phyloP scores from a whole-genome alignment of 2,329 filamentous ascomycete species.

The Reticulascus tulasneorum region DNA sequence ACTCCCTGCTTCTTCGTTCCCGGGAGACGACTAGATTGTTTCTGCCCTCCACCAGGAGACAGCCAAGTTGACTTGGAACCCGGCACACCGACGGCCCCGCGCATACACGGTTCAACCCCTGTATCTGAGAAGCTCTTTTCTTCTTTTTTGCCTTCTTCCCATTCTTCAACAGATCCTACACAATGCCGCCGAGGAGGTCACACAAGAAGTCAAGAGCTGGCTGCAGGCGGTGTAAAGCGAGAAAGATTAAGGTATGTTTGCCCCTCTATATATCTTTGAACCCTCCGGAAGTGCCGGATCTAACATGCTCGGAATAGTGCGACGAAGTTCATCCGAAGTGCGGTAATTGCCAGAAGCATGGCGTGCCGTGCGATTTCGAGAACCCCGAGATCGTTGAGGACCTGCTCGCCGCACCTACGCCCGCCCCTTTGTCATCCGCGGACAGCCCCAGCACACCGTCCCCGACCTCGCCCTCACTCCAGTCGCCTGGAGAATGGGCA shows the following conservation, averaged over 20 bases:
- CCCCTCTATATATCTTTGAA: not conserved
- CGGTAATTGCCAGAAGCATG: constrained; percentile 64
- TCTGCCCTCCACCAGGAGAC: too few species aligned
- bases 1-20: too few species aligned
- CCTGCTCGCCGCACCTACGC: constrained; percentile 27
- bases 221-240: constrained; percentile 61
- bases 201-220: constrained; percentile 69
- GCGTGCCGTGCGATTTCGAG: constrained; percentile 63
- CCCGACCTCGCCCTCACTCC: constrained; percentile 16
- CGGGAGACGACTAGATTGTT: too few species aligned
- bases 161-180: constrained; percentile 3
- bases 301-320: constrained; percentile 38
- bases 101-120: not conserved
- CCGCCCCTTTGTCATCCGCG: constrained; percentile 17
- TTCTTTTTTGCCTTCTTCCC: constrained; percentile 2
- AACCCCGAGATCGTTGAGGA: constrained; percentile 43
- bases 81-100: too few species aligned
- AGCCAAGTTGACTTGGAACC: too few species aligned
- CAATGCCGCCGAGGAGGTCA: constrained; percentile 61
- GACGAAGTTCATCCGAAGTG: constrained; percentile 63
- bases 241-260: constrained; percentile 62
- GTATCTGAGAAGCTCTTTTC: constrained; percentile 4
- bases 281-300: not conserved
- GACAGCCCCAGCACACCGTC: constrained; percentile 21
- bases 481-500: too few species aligned